Conservation (phyloP, 2,329 filamentous ascomycete genomes). For the Ceratocystis alfenasii region DNA sequence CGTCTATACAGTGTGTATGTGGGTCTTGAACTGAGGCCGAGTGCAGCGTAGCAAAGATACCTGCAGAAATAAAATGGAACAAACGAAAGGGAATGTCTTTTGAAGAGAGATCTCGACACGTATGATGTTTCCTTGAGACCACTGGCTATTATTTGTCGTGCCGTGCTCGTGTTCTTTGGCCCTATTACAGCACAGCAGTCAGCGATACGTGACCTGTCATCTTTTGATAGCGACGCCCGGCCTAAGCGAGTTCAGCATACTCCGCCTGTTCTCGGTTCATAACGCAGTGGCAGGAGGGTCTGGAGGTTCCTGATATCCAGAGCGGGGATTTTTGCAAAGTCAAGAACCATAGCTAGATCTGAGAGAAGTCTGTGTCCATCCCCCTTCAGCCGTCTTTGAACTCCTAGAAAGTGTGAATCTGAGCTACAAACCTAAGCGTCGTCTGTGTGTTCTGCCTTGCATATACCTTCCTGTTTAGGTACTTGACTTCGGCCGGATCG, state of each 20-base stretch:
- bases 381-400: too few relatives aligned
- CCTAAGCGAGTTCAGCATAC: neutral
- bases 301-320: neutral
- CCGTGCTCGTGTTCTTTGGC: too few relatives aligned
- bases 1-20: too few relatives aligned
- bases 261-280: neutral
- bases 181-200: too few relatives aligned
- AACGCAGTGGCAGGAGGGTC: neutral
- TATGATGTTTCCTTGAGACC: too few relatives aligned
- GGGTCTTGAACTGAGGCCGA: too few relatives aligned
- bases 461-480: neutral
- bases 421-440: neutral
- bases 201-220: neutral
- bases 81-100: too few relatives aligned
- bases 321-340: neutral
- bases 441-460: constrained; percentile 2
- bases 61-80: too few relatives aligned
- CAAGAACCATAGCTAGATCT: neutral
- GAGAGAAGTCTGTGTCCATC: neutral
- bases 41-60: too few relatives aligned
- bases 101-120: too few relatives aligned
- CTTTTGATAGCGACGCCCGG: neutral
- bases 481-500: neutral
- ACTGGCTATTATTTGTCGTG: too few relatives aligned
- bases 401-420: too few relatives aligned